Base-by-base conservation (phyloP, 768 basidiomycete species). In the Lactarius trivialis region DNA sequence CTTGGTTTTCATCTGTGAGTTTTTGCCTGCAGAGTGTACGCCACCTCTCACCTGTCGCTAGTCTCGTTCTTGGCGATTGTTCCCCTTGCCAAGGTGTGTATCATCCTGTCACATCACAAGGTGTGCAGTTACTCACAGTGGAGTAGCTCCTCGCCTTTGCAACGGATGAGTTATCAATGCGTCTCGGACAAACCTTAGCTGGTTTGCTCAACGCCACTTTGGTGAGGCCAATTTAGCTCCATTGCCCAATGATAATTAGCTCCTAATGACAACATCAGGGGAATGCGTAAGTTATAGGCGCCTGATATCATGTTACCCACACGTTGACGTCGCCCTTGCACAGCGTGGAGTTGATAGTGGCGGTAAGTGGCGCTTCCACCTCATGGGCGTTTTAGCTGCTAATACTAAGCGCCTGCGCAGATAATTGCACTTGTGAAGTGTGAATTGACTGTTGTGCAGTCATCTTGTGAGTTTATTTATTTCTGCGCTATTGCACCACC, bases 171-270 rank as follows among this genome's bases (percentile, higher is more conserved):
- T 67, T 94, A 19, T 89, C 92, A 3, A 69, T 91, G 59, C 84
- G 91, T 33, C 85, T 93, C 1, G 92, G 91, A 1, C 86, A 90
- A 72, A 91, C 91, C 2, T 74, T 92, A 12, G 90, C 91, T 3
- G 91, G 91, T 41, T 79, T 94, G 2, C 71, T 94, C 59, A 94
- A 93, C 73, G 92, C 92, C 24, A 94, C 91, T 15, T 76, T 91
- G 66, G 88, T 91, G 65, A 61, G 71, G 58, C 63, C 34, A 37
- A 51, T 32, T 54, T 48, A 48, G 45, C 12, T 54, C 34, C 57
- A 33, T 55, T 26, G 8, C 37, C 15, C 26, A 28, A n/a, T 24
- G 14, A 63, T 43, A 39, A 37, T 6, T 34, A 32, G 56, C n/a
- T 24, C 49, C 43, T 50, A 32, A 53, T 26, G 19, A 21, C 28